These are phyloP conservation scores for Tulasnella sp. DNA, from an alignment of 768 basidiomycete genomes.

Conservation along the genomic window DNA sequence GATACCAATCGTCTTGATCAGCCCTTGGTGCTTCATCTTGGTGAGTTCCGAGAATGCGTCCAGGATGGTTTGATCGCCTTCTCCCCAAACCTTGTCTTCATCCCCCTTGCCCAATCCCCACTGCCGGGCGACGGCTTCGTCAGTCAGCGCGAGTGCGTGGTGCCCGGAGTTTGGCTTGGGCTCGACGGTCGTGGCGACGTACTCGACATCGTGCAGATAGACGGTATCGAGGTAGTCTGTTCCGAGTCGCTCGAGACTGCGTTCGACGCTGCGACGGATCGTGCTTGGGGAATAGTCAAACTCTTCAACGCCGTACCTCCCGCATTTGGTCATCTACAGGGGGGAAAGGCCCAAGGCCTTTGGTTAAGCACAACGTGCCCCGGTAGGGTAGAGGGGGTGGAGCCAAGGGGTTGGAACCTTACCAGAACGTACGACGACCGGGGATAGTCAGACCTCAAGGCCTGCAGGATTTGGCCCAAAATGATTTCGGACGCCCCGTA, in stretches of 20 bases:
- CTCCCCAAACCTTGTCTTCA: slow-evolving; percentile 45
- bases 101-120: slow-evolving; percentile 56
- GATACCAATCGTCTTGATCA: slow-evolving; percentile 64
- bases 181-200: slow-evolving; percentile 42
- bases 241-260: slow-evolving; percentile 54
- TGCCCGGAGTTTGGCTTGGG: slow-evolving; percentile 38
- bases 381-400: neutral
- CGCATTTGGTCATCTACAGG: slow-evolving; percentile 71
- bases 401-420: slow-evolving; percentile 19
- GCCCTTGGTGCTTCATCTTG: slow-evolving; percentile 57
- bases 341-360: neutral
- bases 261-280: slow-evolving; percentile 52
- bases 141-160: slow-evolving; percentile 39
- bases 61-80: slow-evolving; percentile 61
- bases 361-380: neutral
- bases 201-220: slow-evolving; percentile 79
- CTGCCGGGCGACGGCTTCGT: slow-evolving; percentile 34
- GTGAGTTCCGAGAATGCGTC: slow-evolving; percentile 53
- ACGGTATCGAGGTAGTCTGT: slow-evolving; percentile 71
- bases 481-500: slow-evolving; percentile 74
- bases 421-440: slow-evolving; percentile 68
- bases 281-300: slow-evolving; percentile 66
- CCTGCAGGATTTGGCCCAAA: slow-evolving; percentile 47
- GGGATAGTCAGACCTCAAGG: slow-evolving; percentile 56
- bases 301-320: slow-evolving; percentile 47